These are phyloP conservation scores for Friedmanniomyces simplex DNA, from an alignment of 495 filamentous ascomycete species.

Conservation along the genomic window DNA sequence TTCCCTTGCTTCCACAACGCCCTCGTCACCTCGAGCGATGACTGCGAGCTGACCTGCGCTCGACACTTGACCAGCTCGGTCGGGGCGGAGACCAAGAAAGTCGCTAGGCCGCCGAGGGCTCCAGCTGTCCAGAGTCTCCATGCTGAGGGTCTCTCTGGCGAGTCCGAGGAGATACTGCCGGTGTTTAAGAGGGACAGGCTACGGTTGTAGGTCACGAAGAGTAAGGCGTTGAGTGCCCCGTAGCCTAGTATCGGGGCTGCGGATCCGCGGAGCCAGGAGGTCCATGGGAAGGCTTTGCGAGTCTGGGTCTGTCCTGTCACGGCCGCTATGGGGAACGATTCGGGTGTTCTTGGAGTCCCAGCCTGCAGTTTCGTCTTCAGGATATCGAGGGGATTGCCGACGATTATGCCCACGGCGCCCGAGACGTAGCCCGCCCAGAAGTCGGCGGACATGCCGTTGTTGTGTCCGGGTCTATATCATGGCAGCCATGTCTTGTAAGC, in stretches of 20 bases:
- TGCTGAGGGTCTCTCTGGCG: constrained; percentile 6
- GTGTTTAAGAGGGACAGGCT: constrained; percentile 47
- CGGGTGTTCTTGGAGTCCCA: constrained; percentile 18
- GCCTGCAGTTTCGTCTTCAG: constrained; percentile 78
- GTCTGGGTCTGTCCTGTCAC: neutral
- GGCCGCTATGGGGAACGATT: neutral
- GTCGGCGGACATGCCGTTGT: constrained; percentile 56
- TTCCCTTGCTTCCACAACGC: constrained; percentile 52
- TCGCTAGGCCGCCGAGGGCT: constrained; percentile 67
- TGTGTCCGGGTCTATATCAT: neutral
- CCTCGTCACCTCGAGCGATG: constrained; percentile 52
- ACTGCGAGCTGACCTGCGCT: constrained; percentile 49
- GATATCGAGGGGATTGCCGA: constrained; percentile 81
- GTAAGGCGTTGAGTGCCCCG: constrained; percentile 76
- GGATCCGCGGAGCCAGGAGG: constrained; percentile 41
- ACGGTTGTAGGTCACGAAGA: constrained; percentile 80
- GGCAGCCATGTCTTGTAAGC: neutral
- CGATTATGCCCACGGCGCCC: constrained; percentile 69
- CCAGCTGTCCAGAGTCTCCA: constrained; percentile 66
- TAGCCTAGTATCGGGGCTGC: constrained; percentile 77
- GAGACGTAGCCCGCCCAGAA: constrained; percentile 84
- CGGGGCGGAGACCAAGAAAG: constrained; percentile 69
- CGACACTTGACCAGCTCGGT: constrained; percentile 84
- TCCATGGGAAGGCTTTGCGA: neutral
- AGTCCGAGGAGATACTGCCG: constrained; percentile 25